Conservation (phyloP, 1,139 yeast species). For the Magnusiomyces paraingens region DNA sequence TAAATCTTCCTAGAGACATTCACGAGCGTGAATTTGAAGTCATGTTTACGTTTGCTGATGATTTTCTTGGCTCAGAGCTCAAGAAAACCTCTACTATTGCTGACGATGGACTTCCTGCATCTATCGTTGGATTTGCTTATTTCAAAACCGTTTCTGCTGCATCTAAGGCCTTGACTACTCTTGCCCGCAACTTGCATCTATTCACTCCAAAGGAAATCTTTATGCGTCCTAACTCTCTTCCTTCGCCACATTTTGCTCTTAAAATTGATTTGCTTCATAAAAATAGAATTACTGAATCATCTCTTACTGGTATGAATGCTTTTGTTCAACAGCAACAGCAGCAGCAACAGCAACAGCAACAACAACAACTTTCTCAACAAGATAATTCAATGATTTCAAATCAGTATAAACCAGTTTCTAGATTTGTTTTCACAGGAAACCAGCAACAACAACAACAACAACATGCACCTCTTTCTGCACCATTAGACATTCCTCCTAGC, state of each 20-base stretch:
- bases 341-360: neutral
- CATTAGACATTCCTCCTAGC: too few species aligned
- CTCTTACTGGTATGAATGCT: neutral
- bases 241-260: slow-evolving; percentile 20
- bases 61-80: slow-evolving; percentile 60
- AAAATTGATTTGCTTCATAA: slow-evolving; percentile 24
- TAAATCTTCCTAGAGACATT: slow-evolving; percentile 67
- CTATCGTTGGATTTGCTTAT: slow-evolving; percentile 49
- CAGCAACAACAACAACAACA: neutral
- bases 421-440: slow-evolving; percentile 14
- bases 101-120: slow-evolving; percentile 31
- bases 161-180: slow-evolving; percentile 58
- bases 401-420: slow-evolving; percentile 11
- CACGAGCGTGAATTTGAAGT: slow-evolving; percentile 69
- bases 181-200: slow-evolving; percentile 59
- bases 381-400: too few species aligned
- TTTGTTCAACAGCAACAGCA: neutral
- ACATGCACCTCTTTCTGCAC: neutral
- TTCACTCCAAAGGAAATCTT: slow-evolving; percentile 36
- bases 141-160: slow-evolving; percentile 63
- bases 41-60: slow-evolving; percentile 73
- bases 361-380: slow-evolving; percentile 5
- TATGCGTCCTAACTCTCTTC: slow-evolving; percentile 11
- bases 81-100: slow-evolving; percentile 30
- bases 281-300: slow-evolving; percentile 2